Base-by-base conservation (phyloP, 73 alveolate genomes). In the Tetrahymena malaccensis region DNA sequence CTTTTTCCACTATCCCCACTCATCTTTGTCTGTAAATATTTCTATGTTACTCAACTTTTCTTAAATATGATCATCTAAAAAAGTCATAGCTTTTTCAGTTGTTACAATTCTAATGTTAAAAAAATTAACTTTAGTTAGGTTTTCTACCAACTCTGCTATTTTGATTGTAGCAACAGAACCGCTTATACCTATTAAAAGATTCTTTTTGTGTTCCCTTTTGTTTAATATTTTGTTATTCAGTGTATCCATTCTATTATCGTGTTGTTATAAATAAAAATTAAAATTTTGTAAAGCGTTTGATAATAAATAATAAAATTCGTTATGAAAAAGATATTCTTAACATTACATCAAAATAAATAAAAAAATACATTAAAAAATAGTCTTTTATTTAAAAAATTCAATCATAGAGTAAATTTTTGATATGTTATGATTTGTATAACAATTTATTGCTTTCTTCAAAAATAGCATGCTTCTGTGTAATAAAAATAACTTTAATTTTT, bases 111-210 rank as follows among this genome's bases (percentile, higher is more conserved):
- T 25, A 25, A 93, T 89, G 15, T 95, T 22, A 35, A 83, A 43
- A 27, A 95, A 25, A 55, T 58, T 55, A 21, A 34, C 38, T 43
- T 55, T 70, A 15, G 43, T 19, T 10, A 98, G 37, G 9, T 43
- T 93, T n/a, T 93, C 94, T 19, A 94, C 93, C 13, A 98, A 35
- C 44, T 95, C 96, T 70, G 50, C 85, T 3, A 98, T 94, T 85
- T 97, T 98, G 8, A 97, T 96, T n/a, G 98, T 84, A 21, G 99
- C 99, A 27, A 98, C 98, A 25, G 97, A 94, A 15, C 98, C 98
- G 37, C 98, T 96, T 27, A 96, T 55, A 0, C 95, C 95, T 13
- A 95, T 85, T 15, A 95, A 94, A 95, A 43, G 43, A 85, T 85
- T 57, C 85, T 85, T 94, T 43, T 94, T 84, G 44, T 94, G 58